Percentiles rank a stretch among this genome's conserved stretches.
phyloP scores from a whole-genome alignment of 208 protist genomes.

The Leishmania tarentolae region DNA sequence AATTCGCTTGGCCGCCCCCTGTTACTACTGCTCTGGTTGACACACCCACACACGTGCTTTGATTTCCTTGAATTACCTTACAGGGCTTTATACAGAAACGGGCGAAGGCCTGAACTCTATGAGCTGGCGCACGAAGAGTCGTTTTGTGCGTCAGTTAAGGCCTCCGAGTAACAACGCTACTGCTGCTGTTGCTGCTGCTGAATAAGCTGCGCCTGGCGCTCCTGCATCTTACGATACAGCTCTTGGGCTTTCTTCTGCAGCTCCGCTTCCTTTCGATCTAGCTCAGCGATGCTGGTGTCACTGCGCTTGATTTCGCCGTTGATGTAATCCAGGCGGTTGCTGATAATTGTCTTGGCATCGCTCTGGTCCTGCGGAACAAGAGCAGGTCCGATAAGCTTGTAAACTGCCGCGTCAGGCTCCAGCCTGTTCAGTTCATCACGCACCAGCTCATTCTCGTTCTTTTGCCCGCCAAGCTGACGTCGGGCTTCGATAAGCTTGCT shows the following conservation, averaged over 20 bases:
- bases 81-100: slow-evolving; percentile 3
- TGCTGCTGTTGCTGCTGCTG: slow-evolving; percentile 67
- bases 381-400: slow-evolving; percentile 95
- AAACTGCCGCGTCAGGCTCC: slow-evolving; percentile 90
- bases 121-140: neutral
- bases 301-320: slow-evolving; percentile 87
- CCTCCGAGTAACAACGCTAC: neutral
- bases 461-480: slow-evolving; percentile 91
- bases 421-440: slow-evolving; percentile 92
- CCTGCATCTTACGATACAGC: slow-evolving; percentile 87
- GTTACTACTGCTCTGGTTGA: neutral
- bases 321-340: slow-evolving; percentile 94
- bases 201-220: slow-evolving; percentile 63
- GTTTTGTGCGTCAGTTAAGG: neutral
- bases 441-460: slow-evolving; percentile 96
- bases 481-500: slow-evolving; percentile 82
- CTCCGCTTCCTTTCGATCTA: slow-evolving; percentile 80
- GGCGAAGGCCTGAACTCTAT: neutral
- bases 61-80: neutral
- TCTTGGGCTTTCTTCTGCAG: slow-evolving; percentile 77
- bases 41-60: neutral
- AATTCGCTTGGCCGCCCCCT: too few species aligned
- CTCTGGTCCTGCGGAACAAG: slow-evolving; percentile 92
- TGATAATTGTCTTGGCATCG: slow-evolving; percentile 92
- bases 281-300: slow-evolving; percentile 76